Conservation (phyloP, 2,329 filamentous ascomycete genomes). For the Alternaria rosae region DNA sequence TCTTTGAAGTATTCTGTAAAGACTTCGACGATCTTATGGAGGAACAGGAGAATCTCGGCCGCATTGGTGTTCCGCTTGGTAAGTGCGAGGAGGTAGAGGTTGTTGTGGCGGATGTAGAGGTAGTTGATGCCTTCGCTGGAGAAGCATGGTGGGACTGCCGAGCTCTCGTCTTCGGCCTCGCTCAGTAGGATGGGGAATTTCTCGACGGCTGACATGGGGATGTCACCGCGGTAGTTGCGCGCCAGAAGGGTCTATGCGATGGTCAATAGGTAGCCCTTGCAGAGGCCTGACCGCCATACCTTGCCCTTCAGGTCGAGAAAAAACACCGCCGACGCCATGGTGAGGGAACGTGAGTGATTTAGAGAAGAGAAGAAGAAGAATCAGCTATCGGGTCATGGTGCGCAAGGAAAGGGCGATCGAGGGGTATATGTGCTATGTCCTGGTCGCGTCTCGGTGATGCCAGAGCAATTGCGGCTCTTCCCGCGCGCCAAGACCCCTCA, state of each 20-base stretch:
- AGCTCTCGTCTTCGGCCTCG: constrained; percentile 99
- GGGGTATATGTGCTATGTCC: constrained; percentile 10
- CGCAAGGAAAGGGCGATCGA: constrained; percentile 10
- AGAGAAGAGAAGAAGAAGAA: neutral
- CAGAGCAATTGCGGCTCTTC: constrained; percentile 18
- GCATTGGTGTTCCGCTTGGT: constrained; percentile 99
- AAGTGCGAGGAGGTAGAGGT: constrained; percentile 95
- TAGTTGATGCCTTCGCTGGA: constrained; percentile 99
- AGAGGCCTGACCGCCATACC: constrained; percentile 61
- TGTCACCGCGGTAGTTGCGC: constrained; percentile 97
- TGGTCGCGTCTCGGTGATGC: constrained; percentile 18
- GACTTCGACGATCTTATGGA: constrained; percentile 97
- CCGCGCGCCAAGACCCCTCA: constrained; percentile 10
- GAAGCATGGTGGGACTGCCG: constrained; percentile 96
- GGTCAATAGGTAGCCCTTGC: constrained; percentile 37
- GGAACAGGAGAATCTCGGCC: constrained; percentile 95
- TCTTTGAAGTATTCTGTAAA: constrained; percentile 99
- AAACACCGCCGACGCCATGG: constrained; percentile 97
- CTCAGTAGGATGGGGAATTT: constrained; percentile 95
- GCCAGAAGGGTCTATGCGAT: constrained; percentile 84
- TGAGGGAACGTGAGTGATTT: constrained; percentile 24
- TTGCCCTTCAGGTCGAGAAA: constrained; percentile 99
- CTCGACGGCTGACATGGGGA: constrained; percentile 98
- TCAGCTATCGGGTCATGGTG: constrained; percentile 19
- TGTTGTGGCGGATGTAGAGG: constrained; percentile 99